Evolutionary conservation across 2,329 filamentous ascomycete species (phyloP).

Genomic region (Fusarium phyllophilum): DNA sequence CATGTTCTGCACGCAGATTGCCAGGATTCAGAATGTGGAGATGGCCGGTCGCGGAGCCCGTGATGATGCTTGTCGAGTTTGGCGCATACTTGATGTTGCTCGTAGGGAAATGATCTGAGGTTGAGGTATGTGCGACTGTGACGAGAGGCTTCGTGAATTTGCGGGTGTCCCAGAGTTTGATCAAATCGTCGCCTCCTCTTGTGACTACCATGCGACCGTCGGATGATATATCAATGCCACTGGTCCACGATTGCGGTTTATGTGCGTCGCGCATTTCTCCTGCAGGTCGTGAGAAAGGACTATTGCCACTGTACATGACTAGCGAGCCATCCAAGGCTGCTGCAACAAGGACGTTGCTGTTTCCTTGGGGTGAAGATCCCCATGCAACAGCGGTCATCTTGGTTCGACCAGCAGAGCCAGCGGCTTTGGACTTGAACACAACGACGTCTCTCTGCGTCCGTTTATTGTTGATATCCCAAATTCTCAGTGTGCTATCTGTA

Average conservation of each 20-base stretch:
- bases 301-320: slow-evolving; percentile 91
- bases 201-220: slow-evolving; percentile 93
- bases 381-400: slow-evolving; percentile 94
- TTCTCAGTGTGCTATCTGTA: slow-evolving; percentile 92
- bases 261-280: slow-evolving; percentile 90
- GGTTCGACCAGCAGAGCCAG: slow-evolving; percentile 87
- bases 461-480: slow-evolving; percentile 96
- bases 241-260: slow-evolving; percentile 85
- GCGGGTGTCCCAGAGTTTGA: slow-evolving; percentile 96
- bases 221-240: slow-evolving; percentile 87
- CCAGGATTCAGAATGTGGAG: slow-evolving; percentile 94
- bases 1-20: slow-evolving; percentile 83
- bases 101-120: slow-evolving; percentile 83
- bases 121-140: slow-evolving; percentile 80
- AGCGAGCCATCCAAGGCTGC: slow-evolving; percentile 90
- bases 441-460: slow-evolving; percentile 92
- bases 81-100: slow-evolving; percentile 92
- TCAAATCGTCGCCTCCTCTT: slow-evolving; percentile 87
- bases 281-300: slow-evolving; percentile 82
- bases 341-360: slow-evolving; percentile 80
- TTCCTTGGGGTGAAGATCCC: slow-evolving; percentile 80
- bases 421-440: slow-evolving; percentile 92
- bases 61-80: slow-evolving; percentile 84
- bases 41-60: slow-evolving; percentile 85
- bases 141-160: slow-evolving; percentile 94